These are phyloP conservation scores for Phytophthora pistaciae DNA, from an alignment of 352 stramenopile species.

Conservation along the genomic window DNA sequence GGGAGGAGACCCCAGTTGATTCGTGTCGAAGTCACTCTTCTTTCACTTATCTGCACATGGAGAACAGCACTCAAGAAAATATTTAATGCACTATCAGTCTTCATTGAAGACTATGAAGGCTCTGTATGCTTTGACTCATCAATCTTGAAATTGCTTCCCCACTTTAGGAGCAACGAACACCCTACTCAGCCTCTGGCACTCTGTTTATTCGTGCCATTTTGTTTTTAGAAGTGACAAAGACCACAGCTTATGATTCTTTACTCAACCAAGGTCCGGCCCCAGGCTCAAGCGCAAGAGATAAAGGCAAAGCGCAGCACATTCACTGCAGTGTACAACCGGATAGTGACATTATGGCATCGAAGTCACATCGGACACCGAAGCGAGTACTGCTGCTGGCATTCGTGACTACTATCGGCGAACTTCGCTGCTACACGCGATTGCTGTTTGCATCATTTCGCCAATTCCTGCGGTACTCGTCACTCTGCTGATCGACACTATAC, in stretches of 20 bases:
- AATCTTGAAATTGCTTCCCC: too few relatives aligned
- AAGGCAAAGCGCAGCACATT: background rate
- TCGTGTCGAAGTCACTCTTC: background rate
- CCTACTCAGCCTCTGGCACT: too few relatives aligned
- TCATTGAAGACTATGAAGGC: background rate
- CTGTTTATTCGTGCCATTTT: background rate
- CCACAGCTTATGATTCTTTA: background rate
- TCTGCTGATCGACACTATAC: background rate
- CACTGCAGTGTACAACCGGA: background rate
- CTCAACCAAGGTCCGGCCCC: background rate
- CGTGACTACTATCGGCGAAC: background rate
- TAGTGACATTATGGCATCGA: background rate
- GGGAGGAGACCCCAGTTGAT: background rate
- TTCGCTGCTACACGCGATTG: background rate
- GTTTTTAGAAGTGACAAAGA: background rate
- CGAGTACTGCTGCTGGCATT: background rate
- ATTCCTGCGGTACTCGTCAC: background rate
- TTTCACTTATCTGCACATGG: background rate
- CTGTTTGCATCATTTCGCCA: background rate
- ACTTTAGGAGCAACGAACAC: too few relatives aligned
- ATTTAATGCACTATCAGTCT: background rate
- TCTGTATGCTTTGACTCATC: too few relatives aligned
- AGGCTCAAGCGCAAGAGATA: background rate
- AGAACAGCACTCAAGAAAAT: background rate
- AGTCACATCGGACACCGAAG: background rate